Conservation (phyloP, 1,284 basidiomycete species). For the Malassezia caprae region DNA sequence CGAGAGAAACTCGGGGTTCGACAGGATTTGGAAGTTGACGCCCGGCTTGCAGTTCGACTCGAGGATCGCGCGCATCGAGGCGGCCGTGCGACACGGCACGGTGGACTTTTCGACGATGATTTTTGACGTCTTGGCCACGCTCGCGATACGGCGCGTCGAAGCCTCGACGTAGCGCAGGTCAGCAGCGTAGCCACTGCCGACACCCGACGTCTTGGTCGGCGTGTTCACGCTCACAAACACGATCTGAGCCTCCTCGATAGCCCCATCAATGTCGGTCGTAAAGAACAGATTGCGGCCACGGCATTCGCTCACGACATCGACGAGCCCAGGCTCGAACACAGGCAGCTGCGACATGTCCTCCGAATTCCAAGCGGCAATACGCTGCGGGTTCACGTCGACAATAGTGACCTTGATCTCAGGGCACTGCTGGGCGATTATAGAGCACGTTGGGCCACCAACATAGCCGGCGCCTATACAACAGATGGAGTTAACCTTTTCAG, state of each 20-base stretch:
- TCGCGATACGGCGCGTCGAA: constrained; percentile 88
- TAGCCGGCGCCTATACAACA: constrained; percentile 77
- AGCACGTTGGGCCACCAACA: constrained; percentile 70
- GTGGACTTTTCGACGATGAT: constrained; percentile 99
- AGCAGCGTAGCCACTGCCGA: constrained; percentile 92
- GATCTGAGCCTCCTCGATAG: constrained; percentile 77
- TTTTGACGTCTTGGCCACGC: constrained; percentile 78
- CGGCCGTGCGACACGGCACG: constrained; percentile 92
- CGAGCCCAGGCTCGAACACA: constrained; percentile 97
- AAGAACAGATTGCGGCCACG: constrained; percentile 94
- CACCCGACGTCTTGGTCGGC: constrained; percentile 93
- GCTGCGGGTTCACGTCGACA: constrained; percentile 87
- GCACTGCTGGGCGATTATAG: constrained; percentile 87
- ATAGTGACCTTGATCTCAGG: constrained; percentile 91
- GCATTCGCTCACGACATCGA: constrained; percentile 74
- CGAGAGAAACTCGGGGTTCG: constrained; percentile 97
- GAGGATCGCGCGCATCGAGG: constrained; percentile 96
- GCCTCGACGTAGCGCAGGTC: constrained; percentile 67
- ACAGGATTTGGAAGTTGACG: constrained; percentile 91
- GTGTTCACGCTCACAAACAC: constrained; percentile 76
- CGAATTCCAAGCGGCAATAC: constrained; percentile 91
- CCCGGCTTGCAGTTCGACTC: constrained; percentile 90
- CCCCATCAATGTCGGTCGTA: constrained; percentile 86
- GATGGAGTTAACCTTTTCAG: constrained; percentile 27
- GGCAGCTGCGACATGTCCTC: constrained; percentile 54